Base-by-base conservation (phyloP, 2,329 filamentous ascomycete species). In the Periconia sp. region DNA sequence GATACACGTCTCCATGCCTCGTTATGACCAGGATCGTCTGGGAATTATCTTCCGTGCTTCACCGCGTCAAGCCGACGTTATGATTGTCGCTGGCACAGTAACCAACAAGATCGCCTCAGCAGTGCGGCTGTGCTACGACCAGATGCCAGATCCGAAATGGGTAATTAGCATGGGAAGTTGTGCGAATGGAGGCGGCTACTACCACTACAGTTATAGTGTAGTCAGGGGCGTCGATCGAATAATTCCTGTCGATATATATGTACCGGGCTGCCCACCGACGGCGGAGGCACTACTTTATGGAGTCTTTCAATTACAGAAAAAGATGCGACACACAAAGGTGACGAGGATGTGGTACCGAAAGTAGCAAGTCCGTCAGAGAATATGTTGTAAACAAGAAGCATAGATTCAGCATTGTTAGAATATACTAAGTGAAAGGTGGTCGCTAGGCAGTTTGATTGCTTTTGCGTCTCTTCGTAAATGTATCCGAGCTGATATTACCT, bases 101-200 rank as follows among this genome's bases (percentile, higher is more conserved):
- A 94, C 89, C 53, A 95, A 95, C 79, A 95, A 95, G 78, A 95
- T 95, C 89, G 89, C 88, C 0, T 88, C 89, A 3, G 90, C 90
- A 17, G 75, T 95, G 62, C 81, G 90, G 67, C 87, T 92, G 73
- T 86, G 92, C 50, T 95, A 95, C 74, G 90, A 95, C 72, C 90
- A 95, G 77, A 95, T 95, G 89, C 89, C 89, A 21, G 89, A 95
- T 19, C 89, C 89, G 16, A 82, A 86, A 63, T 95, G 89, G 89
- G 89, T 91, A 11, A 80, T 86, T 60, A 87, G 83, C 56, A 91
- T 92, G 88, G 88, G 88, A 6, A 87, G 83, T 61, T 92, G 88
- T 68, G 87, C 88, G 45, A 91, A 91, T 70, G 87, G 87, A 21
- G 88, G 88, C 38, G 88, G 88, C 36, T 91, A 91, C 74, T 91